Evolutionary conservation across 495 filamentous ascomycete species (phyloP).

Genomic region (Trichoderma reesei): DNA sequence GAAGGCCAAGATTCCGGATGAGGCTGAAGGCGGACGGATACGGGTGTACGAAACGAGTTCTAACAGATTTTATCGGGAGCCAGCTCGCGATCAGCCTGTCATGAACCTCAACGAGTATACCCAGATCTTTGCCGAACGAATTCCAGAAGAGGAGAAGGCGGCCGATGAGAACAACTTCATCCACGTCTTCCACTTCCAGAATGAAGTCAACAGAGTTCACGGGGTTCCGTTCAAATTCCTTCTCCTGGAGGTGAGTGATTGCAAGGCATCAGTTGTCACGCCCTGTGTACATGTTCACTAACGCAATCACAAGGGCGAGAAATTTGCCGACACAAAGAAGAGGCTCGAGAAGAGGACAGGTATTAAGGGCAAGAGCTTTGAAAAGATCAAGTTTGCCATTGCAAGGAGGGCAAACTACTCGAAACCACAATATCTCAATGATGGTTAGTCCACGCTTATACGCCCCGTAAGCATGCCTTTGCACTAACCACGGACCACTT

Average conservation of each 20-base stretch:
- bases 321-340: constrained; percentile 84
- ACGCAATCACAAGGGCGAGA: constrained; percentile 53
- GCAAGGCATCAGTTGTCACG: not conserved
- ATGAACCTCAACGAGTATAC: constrained; percentile 75
- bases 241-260: constrained; percentile 59
- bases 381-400: constrained; percentile 95
- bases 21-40: constrained; percentile 51
- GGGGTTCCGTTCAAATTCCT: constrained; percentile 89
- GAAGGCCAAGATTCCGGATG: constrained; percentile 69
- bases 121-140: constrained; percentile 66
- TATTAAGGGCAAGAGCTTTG: constrained; percentile 94
- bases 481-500: constrained; percentile 18
- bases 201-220: constrained; percentile 62
- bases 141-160: constrained; percentile 68
- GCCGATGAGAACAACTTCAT: constrained; percentile 53
- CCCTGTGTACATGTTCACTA: constrained; percentile 8
- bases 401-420: constrained; percentile 59
- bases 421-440: constrained; percentile 70
- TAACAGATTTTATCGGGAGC: constrained; percentile 70
- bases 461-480: not conserved
- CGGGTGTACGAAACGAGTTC: constrained; percentile 70
- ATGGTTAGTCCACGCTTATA: constrained; percentile 51
- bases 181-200: constrained; percentile 82
- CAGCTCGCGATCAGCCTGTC: constrained; percentile 53
- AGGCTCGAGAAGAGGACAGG: constrained; percentile 81